Evolutionary conservation across 345 rosid species (phyloP).

Genomic region (Durio zibethinus): DNA sequence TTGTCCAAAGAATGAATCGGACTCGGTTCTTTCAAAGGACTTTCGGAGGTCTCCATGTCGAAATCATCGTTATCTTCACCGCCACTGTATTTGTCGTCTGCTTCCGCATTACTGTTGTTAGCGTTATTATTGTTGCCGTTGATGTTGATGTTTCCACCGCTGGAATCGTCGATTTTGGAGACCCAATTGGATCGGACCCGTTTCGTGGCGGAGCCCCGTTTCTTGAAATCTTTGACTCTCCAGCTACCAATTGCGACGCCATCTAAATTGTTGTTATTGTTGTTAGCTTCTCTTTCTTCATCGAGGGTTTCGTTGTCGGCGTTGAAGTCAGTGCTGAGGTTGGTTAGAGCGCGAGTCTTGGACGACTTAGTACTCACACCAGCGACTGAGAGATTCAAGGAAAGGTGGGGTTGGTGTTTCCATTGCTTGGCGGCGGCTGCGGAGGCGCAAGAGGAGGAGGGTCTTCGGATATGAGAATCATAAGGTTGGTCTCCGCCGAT

Average conservation of each 20-base stretch:
- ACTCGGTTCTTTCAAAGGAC: constrained; percentile 61
- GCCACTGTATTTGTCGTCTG: constrained; percentile 50
- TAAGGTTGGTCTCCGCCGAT: constrained; percentile 75
- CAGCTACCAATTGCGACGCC: constrained; percentile 60
- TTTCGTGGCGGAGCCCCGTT: constrained; percentile 40
- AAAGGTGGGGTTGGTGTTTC: constrained; percentile 16
- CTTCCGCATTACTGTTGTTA: constrained; percentile 23
- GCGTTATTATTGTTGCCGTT: constrained; percentile 3
- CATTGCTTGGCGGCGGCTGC: constrained; percentile 24
- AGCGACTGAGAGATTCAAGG: constrained; percentile 16
- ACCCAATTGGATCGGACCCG: constrained; percentile 64
- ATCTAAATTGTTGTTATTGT: constrained; percentile 46
- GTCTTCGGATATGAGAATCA: constrained; percentile 51
- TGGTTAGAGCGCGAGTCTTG: constrained; percentile 57
- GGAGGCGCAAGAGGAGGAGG: constrained; percentile 12
- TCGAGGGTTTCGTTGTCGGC: constrained; percentile 20
- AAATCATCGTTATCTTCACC: constrained; percentile 56
- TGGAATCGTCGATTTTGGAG: constrained; percentile 43
- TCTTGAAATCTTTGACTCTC: constrained; percentile 60
- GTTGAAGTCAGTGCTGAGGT: constrained; percentile 40
- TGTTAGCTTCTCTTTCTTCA: constrained; percentile 54
- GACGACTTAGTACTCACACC: constrained; percentile 31
- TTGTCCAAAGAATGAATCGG: constrained; percentile 52
- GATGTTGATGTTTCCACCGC: constrained; percentile 10
- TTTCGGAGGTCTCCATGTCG: constrained; percentile 60